Percentiles rank a stretch among this genome's conserved stretches.
Conservation (phyloP, 352 stramenopile genomes). For the Pythium vanterpoolii region DNA sequence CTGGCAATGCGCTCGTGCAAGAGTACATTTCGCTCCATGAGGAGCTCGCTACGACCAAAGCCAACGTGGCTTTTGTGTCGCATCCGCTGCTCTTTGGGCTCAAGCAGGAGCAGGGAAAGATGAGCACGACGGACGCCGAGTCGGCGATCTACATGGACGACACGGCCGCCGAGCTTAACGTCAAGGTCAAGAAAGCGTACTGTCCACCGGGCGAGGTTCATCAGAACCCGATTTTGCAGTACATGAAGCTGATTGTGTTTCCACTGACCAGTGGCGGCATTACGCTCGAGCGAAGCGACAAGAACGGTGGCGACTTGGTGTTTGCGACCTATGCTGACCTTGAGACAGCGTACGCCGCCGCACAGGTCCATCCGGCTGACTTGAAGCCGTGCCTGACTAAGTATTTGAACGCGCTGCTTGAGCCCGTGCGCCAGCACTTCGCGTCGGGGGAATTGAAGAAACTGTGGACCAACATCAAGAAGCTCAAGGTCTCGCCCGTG, state of each 20-base stretch:
- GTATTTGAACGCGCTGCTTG: slow-evolving; percentile 93
- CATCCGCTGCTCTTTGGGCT: slow-evolving; percentile 98
- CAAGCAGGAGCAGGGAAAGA: slow-evolving; percentile 99
- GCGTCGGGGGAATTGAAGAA: slow-evolving; percentile 92
- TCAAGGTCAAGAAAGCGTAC: slow-evolving; percentile 99
- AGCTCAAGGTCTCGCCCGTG: slow-evolving; percentile 66
- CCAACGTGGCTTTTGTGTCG: slow-evolving; percentile 91
- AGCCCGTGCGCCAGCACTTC: slow-evolving; percentile 97
- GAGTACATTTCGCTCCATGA: slow-evolving; percentile 96
- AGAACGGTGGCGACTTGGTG: slow-evolving; percentile 77
- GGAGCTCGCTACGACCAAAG: slow-evolving; percentile 26
- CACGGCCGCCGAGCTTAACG: slow-evolving; percentile 91
- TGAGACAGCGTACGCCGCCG: slow-evolving; percentile 88
- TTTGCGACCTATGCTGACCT: slow-evolving; percentile 92
- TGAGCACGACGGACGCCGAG: slow-evolving; percentile 98
- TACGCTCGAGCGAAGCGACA: slow-evolving; percentile 78
- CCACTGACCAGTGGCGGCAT: slow-evolving; percentile 65
- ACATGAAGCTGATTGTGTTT: slow-evolving; percentile 96
- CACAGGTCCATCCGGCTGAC: slow-evolving; percentile 95
- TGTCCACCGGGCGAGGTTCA: slow-evolving; percentile 89
- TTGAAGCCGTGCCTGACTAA: slow-evolving; percentile 93
- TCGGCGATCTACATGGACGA: slow-evolving; percentile 99
- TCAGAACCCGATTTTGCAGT: slow-evolving; percentile 95
- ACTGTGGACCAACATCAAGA: slow-evolving; percentile 93
- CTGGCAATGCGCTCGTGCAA: slow-evolving; percentile 93